phyloP scores from a whole-genome alignment of 768 basidiomycete genomes.

The Sarcomyxa edulis region DNA sequence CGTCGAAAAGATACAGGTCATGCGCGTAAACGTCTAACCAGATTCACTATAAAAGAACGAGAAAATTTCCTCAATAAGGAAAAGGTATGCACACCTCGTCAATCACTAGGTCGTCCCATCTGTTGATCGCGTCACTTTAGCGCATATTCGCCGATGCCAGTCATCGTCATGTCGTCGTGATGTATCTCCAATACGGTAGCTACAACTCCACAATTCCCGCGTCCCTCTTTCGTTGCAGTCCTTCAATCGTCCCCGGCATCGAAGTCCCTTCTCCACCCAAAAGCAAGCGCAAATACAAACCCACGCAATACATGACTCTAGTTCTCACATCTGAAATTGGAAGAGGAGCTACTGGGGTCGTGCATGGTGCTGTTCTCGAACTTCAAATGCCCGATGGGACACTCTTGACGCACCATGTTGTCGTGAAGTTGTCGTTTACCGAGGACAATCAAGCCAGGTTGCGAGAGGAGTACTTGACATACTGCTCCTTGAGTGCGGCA shows the following conservation, averaged over 20 bases:
- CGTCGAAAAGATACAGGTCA: background rate
- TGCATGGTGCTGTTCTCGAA: slow-evolving; percentile 7
- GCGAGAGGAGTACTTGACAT: slow-evolving; percentile 9
- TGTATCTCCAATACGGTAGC: slow-evolving; percentile 8
- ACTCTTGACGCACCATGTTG: slow-evolving; percentile 1
- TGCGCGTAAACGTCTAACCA: background rate
- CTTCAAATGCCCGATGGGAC: background rate
- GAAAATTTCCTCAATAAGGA: background rate
- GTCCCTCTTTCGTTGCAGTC: slow-evolving; percentile 7
- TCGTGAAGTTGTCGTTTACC: slow-evolving; percentile 11
- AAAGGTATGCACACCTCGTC: background rate
- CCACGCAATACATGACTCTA: background rate
- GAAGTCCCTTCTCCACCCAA: background rate
- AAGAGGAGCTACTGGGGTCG: slow-evolving; percentile 7
- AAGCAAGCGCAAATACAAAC: background rate
- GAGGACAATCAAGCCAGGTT: slow-evolving; percentile 6
- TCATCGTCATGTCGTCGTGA: slow-evolving; percentile 5
- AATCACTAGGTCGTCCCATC: background rate
- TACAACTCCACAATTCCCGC: slow-evolving; percentile 11
- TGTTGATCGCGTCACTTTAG: no score
- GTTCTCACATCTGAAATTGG: slow-evolving; percentile 5
- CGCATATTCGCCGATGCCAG: no score
- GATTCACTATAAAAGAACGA: background rate
- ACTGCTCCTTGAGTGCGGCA: slow-evolving; percentile 7
- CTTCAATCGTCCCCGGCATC: no score